Base-by-base conservation (phyloP, 2,329 filamentous ascomycete genomes). In the Cercospora sp. region DNA sequence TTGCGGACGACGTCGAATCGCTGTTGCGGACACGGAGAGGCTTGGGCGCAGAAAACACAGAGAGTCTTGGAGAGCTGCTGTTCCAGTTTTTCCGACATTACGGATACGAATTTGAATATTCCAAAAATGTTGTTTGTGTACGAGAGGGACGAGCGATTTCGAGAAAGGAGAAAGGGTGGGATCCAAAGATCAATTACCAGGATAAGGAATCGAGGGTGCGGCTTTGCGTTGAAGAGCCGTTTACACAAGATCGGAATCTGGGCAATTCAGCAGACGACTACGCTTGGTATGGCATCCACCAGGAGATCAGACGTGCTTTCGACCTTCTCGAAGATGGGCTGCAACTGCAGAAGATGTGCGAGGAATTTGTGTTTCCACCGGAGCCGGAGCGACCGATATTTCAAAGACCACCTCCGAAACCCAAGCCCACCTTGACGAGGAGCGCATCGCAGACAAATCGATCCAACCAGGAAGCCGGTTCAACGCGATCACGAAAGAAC, bases 51-150 rank as follows among this genome's bases (percentile, higher is more conserved):
- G 87, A 87, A 73, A 99, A 98, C 78, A 91, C 90, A 75, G 92
- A 96, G 70, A 90, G 90, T 0, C 79, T 95, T 30, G 94, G 94
- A 3, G 88, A 93, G 70, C 85, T 99, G n/a, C 83, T 99, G 1
- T 99, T 98, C 75, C 88, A 94, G 51, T 99, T 99, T 81, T 99
- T 98, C 80, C 90, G 93, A 55, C 93, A 94, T 75, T 99, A 97
- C 77, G 94, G 91, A 1, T 90, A 97, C 79, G 94, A 97, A 79
- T 89, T 98, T 70, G 90, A 98, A 77, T 98, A 95, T 77, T 91
- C 94, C 73, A 91, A 90, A 69, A 85, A 88, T 70, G 93, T 92
- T 9, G 84, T 98, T 45, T 98, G 95, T 0, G 90, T 99, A 61
- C 89, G 94, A 24, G 86, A 91, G 74, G 95, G 94, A 10, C 90